Base-by-base conservation (phyloP, 768 basidiomycete genomes). In the Coprinellus aureogranulatus region DNA sequence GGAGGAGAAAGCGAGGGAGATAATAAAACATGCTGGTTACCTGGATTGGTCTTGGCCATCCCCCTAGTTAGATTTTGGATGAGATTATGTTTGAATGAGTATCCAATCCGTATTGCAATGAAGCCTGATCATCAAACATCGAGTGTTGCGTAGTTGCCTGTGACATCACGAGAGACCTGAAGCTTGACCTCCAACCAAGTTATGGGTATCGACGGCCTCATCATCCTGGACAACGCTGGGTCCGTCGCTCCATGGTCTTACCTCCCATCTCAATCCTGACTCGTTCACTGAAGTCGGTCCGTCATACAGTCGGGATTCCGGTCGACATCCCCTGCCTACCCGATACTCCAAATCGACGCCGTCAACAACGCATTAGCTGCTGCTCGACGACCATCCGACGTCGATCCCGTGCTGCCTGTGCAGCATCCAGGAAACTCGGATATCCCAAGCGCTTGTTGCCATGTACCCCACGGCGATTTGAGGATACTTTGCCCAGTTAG, bases 291-390 rank as follows among this genome's bases (percentile, higher is more conserved):
- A 70, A 87, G 84, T 55, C 82, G 84, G 46, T 86, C 94, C 25
- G 89, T 97, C 62, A 90, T 95, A 62, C 91, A 94, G 73, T 94
- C 94, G 28, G 90, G 89, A 40, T 97, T 95, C 73, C 86, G 89
- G 54, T 86, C 86, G 18, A 86, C 84, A 44, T 80, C 88, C 11
- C 72, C 88, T 0, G 85, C 88, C 1, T 94, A 93, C 70, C 88
- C 94, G 1, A 77, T 94, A 8, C 75, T 94, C 1, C 92, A 94
- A 68, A 87, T 95, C 62, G 92, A 94, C 69, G 85, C 92, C 1
- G 77, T 90, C 61, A 94, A 90, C 70, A 84, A 80, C 55, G 88
- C 90, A 1, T 73, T 88, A 22, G 74, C 81, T 30, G 87, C 85
- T 60, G 77, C 84, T 27, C 60, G 75, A 26, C 78, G 79, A 14